Evolutionary conservation across 495 filamentous ascomycete genomes (phyloP).

Genomic region (Penicillium paxilli): DNA sequence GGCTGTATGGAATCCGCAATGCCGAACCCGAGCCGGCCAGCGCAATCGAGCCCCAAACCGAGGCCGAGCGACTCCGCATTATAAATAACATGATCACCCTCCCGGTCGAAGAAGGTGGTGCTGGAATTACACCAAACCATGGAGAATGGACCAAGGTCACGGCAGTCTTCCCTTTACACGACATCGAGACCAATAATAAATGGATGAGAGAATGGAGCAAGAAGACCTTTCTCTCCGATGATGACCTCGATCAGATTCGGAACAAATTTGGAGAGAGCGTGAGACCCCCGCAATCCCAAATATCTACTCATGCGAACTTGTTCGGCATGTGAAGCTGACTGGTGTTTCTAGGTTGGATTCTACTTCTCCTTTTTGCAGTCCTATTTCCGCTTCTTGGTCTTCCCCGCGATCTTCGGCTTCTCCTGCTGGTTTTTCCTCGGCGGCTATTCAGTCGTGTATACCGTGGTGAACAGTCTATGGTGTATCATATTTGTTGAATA

Average conservation of each 20-base stretch:
- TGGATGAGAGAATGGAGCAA: constrained; percentile 90
- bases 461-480: constrained; percentile 80
- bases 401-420: constrained; percentile 82
- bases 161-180: constrained; percentile 85
- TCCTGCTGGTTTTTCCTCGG: constrained; percentile 81
- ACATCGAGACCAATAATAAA: constrained; percentile 79
- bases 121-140: constrained; percentile 78
- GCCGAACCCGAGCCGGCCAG: constrained; percentile 67
- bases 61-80: constrained; percentile 85
- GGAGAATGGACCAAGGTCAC: constrained; percentile 86
- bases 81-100: constrained; percentile 86
- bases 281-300: too few relatives aligned
- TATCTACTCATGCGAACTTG: too few relatives aligned
- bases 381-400: constrained; percentile 83
- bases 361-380: constrained; percentile 96
- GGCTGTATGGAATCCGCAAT: constrained; percentile 87
- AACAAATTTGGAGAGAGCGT: constrained; percentile 89
- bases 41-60: constrained; percentile 72
- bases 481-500: constrained; percentile 90
- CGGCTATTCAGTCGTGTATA: constrained; percentile 81
- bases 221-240: constrained; percentile 72
- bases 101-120: constrained; percentile 78
- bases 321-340: not conserved
- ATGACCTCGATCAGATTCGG: constrained; percentile 82
- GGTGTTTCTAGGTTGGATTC: constrained; percentile 64